A percentile compares a stretch with the other conserved stretches of the same genome.
Evolutionary conservation across 129 eudicot species (phyloP).

Genomic region (Saussurea involucrata): DNA sequence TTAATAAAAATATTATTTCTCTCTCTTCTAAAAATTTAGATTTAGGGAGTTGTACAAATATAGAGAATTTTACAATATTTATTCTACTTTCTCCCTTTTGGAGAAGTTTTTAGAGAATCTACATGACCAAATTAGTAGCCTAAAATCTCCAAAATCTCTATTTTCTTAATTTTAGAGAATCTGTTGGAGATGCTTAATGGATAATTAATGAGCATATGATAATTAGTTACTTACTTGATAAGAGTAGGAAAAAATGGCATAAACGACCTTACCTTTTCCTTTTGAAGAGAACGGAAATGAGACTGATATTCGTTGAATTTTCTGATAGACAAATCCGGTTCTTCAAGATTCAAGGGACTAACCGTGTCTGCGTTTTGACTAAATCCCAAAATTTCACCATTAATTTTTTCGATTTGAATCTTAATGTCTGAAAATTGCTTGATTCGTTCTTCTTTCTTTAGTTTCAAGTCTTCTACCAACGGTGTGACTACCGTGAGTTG

Average conservation of each 20-base stretch:
- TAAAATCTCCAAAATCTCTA: too few relatives aligned
- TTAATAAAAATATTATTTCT: too few relatives aligned
- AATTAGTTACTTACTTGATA: too few relatives aligned
- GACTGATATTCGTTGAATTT: conserved; percentile 62
- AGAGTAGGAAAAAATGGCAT: not conserved
- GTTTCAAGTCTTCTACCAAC: conserved; percentile 54
- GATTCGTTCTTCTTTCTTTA: conserved; percentile 52
- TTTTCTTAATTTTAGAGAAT: too few relatives aligned
- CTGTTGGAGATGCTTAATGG: too few relatives aligned
- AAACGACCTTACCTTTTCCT: conserved; percentile 56
- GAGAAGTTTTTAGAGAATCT: too few relatives aligned
- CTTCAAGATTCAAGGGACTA: conserved; percentile 46
- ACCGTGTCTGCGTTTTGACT: conserved; percentile 27
- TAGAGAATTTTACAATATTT: too few relatives aligned
- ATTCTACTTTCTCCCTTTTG: too few relatives aligned
- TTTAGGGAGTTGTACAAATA: too few relatives aligned
- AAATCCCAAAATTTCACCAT: conserved; percentile 58
- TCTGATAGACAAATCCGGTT: conserved; percentile 65
- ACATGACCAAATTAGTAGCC: too few relatives aligned
- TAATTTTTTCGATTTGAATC: conserved; percentile 59
- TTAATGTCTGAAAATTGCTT: conserved; percentile 70
- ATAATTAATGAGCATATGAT: too few relatives aligned
- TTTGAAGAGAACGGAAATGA: conserved; percentile 56
- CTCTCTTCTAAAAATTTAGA: too few relatives aligned
- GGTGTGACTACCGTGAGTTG: conserved; percentile 64